Conservation (phyloP, 2,329 filamentous ascomycete genomes). For the Fusarium nematophilum region DNA sequence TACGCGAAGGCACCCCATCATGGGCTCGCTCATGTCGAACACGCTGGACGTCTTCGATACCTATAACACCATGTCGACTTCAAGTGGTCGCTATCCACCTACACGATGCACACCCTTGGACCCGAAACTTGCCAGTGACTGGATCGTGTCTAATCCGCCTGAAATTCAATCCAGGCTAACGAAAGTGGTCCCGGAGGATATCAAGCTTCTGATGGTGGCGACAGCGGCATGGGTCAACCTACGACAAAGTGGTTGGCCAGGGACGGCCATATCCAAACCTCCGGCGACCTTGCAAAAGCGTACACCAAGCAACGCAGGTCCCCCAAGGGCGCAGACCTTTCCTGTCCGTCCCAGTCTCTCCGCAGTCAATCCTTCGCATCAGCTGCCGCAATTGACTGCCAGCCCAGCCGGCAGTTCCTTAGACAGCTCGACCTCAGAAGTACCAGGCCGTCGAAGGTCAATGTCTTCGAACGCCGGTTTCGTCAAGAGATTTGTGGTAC, state of each 20-base stretch:
- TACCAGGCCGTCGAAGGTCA: slow-evolving; percentile 38
- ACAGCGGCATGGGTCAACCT: slow-evolving; percentile 54
- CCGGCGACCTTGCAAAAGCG: slow-evolving; percentile 42
- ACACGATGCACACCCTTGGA: slow-evolving; percentile 50
- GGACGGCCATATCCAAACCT: slow-evolving; percentile 45
- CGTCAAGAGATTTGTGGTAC: slow-evolving; percentile 39
- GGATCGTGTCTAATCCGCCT: slow-evolving; percentile 31
- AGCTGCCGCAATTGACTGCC: slow-evolving; percentile 25
- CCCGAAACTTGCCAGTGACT: slow-evolving; percentile 32
- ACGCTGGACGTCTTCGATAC: slow-evolving; percentile 76
- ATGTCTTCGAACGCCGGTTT: slow-evolving; percentile 42
- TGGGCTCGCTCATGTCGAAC: slow-evolving; percentile 73
- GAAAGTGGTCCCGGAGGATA: slow-evolving; percentile 46
- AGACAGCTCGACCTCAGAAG: slow-evolving; percentile 30
- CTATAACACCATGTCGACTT: slow-evolving; percentile 69
- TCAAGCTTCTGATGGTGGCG: slow-evolving; percentile 52
- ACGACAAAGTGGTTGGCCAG: slow-evolving; percentile 51
- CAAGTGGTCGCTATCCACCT: slow-evolving; percentile 61
- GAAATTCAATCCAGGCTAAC: slow-evolving; percentile 46
- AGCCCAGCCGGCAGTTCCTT: slow-evolving; percentile 34
- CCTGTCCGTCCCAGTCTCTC: slow-evolving; percentile 35
- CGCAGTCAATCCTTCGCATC: slow-evolving; percentile 19
- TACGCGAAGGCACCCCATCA: slow-evolving; percentile 77
- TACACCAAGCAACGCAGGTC: slow-evolving; percentile 32
- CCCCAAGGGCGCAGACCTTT: slow-evolving; percentile 34